Conservation (phyloP, 371 early-diverging fungal species). For the Mucor piriformis region DNA sequence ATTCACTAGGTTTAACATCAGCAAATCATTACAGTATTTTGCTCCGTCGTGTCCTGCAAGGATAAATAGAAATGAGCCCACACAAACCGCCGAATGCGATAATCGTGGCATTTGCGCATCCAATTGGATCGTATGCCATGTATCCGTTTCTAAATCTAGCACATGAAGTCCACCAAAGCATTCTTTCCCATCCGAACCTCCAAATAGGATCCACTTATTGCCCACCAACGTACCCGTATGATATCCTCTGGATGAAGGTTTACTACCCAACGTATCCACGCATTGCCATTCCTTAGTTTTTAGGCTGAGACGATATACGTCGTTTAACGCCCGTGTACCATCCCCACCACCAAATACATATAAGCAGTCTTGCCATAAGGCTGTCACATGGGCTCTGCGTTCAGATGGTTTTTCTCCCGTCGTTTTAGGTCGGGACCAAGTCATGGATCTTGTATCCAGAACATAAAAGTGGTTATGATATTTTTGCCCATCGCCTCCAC, state of each 20-base stretch:
- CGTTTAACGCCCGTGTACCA: constrained; percentile 69
- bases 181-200: constrained; percentile 88
- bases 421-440: constrained; percentile 60
- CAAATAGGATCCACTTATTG: constrained; percentile 79
- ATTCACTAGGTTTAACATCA: constrained; percentile 81
- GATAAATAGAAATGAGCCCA: constrained; percentile 87
- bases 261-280: constrained; percentile 59
- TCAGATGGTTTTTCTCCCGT: constrained; percentile 7
- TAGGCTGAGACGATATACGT: constrained; percentile 52
- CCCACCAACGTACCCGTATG: constrained; percentile 84
- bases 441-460: constrained; percentile 62
- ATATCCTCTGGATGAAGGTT: constrained; percentile 81
- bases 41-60: constrained; percentile 87
- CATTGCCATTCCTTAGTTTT: constrained; percentile 44
- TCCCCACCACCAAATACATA: constrained; percentile 92
- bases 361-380: constrained; percentile 67
- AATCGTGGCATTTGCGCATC: constrained; percentile 70
- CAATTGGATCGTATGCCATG: constrained; percentile 61
- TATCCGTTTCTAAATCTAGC: constrained; percentile 62
- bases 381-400: constrained; percentile 22
- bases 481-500: constrained; percentile 86
- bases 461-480: constrained; percentile 82
- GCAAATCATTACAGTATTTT: constrained; percentile 74
- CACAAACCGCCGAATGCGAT: constrained; percentile 78
- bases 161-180: constrained; percentile 83